A percentile compares a stretch with the other conserved stretches of the same genome.
Evolutionary conservation across 805 yeast genomes (phyloP).

Genomic region (Kazachstania kunashirensis): DNA sequence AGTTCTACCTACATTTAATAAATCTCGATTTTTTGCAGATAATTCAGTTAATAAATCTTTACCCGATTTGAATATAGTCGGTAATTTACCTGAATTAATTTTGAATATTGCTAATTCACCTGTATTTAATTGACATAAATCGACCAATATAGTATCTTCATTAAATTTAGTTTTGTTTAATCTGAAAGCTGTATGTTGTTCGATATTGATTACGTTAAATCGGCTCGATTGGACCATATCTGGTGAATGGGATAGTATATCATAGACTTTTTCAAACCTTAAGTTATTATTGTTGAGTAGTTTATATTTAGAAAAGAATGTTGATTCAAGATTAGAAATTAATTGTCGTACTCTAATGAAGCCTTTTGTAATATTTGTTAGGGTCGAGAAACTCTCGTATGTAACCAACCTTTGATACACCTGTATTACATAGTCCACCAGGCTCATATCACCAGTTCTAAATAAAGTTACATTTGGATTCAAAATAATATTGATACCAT

Average conservation of each 20-base stretch:
- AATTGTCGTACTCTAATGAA: slow-evolving; percentile 3
- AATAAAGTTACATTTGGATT: slow-evolving; percentile 1
- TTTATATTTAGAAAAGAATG: slow-evolving; percentile 6
- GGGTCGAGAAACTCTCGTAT: neutral
- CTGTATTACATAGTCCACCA: neutral
- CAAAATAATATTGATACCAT: neutral
- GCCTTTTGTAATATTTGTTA: neutral
- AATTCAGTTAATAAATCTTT: slow-evolving; percentile 10
- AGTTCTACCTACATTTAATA: slow-evolving; percentile 19
- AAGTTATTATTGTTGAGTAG: slow-evolving; percentile 9
- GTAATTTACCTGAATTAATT: slow-evolving; percentile 17
- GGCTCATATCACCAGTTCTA: slow-evolving; percentile 3
- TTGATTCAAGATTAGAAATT: slow-evolving; percentile 2
- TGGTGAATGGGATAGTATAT: slow-evolving; percentile 16
- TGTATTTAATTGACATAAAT: slow-evolving; percentile 18
- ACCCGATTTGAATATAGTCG: slow-evolving; percentile 1
- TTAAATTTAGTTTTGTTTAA: slow-evolving; percentile 13
- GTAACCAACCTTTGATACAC: slow-evolving; percentile 1
- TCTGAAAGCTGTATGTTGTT: slow-evolving; percentile 17
- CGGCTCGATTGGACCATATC: slow-evolving; percentile 13
- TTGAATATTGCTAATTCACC: slow-evolving; percentile 23
- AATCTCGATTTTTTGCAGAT: slow-evolving; percentile 7
- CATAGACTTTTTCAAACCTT: slow-evolving; percentile 18
- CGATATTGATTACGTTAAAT: slow-evolving; percentile 11
- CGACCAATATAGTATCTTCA: slow-evolving; percentile 14